Evolutionary conservation across 164 flowering plant genomes (phyloP).

Genomic region (Kingdonia uniflora): DNA sequence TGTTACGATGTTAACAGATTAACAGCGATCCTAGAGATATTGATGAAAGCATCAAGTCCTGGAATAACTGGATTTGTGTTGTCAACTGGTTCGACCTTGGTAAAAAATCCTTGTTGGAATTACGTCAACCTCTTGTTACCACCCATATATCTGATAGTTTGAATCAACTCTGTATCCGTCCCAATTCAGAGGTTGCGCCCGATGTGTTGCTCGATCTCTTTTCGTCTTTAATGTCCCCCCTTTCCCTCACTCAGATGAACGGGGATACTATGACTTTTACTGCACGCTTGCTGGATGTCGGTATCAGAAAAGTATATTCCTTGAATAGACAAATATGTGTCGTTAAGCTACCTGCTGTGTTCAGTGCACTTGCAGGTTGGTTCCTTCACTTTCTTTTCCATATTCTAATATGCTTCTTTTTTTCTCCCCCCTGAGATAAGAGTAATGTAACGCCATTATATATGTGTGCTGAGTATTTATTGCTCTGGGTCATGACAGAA

Average conservation of each 20-base stretch:
- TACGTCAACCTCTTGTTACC: slow-evolving; percentile 60
- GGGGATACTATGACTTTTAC: slow-evolving; percentile 66
- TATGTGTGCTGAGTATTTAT: background rate
- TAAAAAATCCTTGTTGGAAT: slow-evolving; percentile 57
- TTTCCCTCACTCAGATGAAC: slow-evolving; percentile 46
- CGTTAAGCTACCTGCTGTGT: slow-evolving; percentile 63
- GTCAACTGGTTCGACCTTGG: no score
- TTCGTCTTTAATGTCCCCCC: slow-evolving; percentile 46
- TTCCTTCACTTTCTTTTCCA: background rate
- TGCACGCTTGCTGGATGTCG: slow-evolving; percentile 70
- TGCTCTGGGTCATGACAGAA: slow-evolving; percentile 33
- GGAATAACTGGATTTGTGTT: no score
- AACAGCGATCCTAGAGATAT: no score
- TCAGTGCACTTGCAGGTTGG: slow-evolving; percentile 74
- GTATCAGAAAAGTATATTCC: slow-evolving; percentile 53
- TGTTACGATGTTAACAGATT: no score
- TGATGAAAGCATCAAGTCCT: no score
- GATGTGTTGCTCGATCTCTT: slow-evolving; percentile 60
- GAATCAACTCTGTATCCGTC: slow-evolving; percentile 42
- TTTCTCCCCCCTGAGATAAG: no score
- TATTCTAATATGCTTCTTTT: no score
- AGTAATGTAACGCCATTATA: background rate
- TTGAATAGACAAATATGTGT: slow-evolving; percentile 53
- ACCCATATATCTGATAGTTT: slow-evolving; percentile 56
- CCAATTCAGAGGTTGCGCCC: slow-evolving; percentile 42